phyloP scores from a whole-genome alignment of 1,284 basidiomycete genomes.

The Ceratobasidium sp. region DNA sequence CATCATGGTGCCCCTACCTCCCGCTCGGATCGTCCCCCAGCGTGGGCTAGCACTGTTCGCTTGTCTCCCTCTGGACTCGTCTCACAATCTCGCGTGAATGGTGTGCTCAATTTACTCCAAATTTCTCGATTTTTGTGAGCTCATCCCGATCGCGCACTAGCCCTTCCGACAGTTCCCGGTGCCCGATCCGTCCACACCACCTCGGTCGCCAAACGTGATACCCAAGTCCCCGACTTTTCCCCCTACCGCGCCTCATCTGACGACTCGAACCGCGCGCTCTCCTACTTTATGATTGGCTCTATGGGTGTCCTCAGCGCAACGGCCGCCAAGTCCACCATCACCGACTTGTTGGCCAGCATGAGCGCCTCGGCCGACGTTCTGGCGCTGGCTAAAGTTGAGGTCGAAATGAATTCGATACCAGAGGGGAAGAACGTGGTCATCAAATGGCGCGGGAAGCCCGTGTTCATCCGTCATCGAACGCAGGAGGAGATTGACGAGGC shows the following conservation, averaged over 20 bases:
- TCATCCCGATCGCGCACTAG: slow-evolving; percentile 56
- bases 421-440: slow-evolving; percentile 98
- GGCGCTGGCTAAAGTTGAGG: slow-evolving; percentile 97
- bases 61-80: slow-evolving; percentile 65
- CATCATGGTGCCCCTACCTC: slow-evolving; percentile 64
- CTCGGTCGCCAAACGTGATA: slow-evolving; percentile 58
- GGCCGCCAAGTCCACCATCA: slow-evolving; percentile 92
- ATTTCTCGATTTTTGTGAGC: slow-evolving; percentile 24
- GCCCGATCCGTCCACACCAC: slow-evolving; percentile 79
- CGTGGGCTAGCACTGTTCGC: slow-evolving; percentile 71
- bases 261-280: slow-evolving; percentile 82
- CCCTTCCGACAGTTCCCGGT: slow-evolving; percentile 68
- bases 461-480: slow-evolving; percentile 98
- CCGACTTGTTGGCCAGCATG: slow-evolving; percentile 97
- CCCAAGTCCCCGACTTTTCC: slow-evolving; percentile 89
- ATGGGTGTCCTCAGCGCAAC: slow-evolving; percentile 95
- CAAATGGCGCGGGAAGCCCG: slow-evolving; percentile 99
- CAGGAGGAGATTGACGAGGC: slow-evolving; percentile 94
- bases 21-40: slow-evolving; percentile 73
- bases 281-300: slow-evolving; percentile 98
- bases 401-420: slow-evolving; percentile 90
- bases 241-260: slow-evolving; percentile 81
- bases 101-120: slow-evolving; percentile 63
- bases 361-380: slow-evolving; percentile 97
- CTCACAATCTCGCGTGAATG: slow-evolving; percentile 73